Conservation (phyloP, 2,329 filamentous ascomycete genomes). For the Paraphoma chrysanthemicola region DNA sequence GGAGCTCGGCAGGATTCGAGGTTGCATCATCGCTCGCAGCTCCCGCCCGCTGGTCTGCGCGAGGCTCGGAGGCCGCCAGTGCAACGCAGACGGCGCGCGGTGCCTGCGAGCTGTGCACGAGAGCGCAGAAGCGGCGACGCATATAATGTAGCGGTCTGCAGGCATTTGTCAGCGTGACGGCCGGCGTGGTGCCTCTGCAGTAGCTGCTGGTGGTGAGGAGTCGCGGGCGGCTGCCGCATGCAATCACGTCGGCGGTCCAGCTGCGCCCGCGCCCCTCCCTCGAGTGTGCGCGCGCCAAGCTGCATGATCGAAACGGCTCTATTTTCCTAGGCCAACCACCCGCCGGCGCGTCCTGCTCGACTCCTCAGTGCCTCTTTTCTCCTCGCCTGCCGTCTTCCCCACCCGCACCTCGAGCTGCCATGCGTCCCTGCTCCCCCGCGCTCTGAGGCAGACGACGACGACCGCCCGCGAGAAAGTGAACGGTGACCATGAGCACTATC, state of each 20-base stretch:
- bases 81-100: background rate
- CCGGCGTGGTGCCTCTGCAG: too few species aligned
- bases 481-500: slow-evolving; percentile 42
- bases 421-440: slow-evolving; percentile 6
- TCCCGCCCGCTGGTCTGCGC: background rate
- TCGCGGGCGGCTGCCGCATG: slow-evolving; percentile 8
- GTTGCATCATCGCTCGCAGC: slow-evolving; percentile 7
- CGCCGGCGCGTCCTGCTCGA: background rate
- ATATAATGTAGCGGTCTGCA: background rate
- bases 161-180: slow-evolving; percentile 14
- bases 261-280: background rate
- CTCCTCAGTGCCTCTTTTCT: background rate
- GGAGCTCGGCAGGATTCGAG: slow-evolving; percentile 4
- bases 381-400: background rate
- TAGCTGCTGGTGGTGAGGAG: background rate
- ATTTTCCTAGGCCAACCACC: slow-evolving; percentile 19
- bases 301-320: slow-evolving; percentile 15
- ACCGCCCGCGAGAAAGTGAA: background rate
- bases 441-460: slow-evolving; percentile 7
- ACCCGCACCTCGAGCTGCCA: slow-evolving; percentile 6
- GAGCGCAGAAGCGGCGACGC: background rate
- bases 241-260: background rate
- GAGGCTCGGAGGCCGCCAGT: background rate
- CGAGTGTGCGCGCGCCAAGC: slow-evolving; percentile 5
- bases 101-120: background rate